phyloP scores from a whole-genome alignment of 495 filamentous ascomycete species.

The Diplogelasinospora grovesii region DNA sequence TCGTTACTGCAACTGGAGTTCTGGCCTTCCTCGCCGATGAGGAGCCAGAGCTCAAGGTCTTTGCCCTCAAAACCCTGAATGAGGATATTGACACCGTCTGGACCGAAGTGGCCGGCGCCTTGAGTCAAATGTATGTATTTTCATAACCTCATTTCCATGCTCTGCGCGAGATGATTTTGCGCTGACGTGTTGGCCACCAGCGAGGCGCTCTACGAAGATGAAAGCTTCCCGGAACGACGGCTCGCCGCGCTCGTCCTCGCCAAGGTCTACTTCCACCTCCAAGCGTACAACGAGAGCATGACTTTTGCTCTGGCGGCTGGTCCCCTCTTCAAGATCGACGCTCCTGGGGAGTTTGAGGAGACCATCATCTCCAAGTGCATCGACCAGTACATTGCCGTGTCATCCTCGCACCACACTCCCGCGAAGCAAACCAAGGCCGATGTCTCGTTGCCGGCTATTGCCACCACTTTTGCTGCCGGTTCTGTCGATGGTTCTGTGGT shows the following conservation, averaged over 20 bases:
- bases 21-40: constrained; percentile 94
- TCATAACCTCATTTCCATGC: constrained; percentile 11
- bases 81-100: constrained; percentile 93
- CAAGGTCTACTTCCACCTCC: constrained; percentile 97
- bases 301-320: constrained; percentile 92
- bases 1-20: constrained; percentile 89
- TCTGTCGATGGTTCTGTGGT: constrained; percentile 56
- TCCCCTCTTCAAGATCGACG: constrained; percentile 87
- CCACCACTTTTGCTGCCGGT: constrained; percentile 66
- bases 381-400: constrained; percentile 91
- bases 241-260: constrained; percentile 90
- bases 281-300: constrained; percentile 99
- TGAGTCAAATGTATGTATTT: constrained; percentile 81
- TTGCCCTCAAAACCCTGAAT: constrained; percentile 89
- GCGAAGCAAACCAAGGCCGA: constrained; percentile 36
- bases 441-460: constrained; percentile 57
- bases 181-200: constrained; percentile 35
- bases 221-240: constrained; percentile 85
- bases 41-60: constrained; percentile 84
- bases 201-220: constrained; percentile 96
- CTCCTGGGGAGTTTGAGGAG: constrained; percentile 93
- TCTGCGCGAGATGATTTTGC: constrained; percentile 8
- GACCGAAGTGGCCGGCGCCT: constrained; percentile 88
- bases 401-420: constrained; percentile 58
- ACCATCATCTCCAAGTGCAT: constrained; percentile 98